These are phyloP conservation scores for Entomortierella parvispora DNA, from an alignment of 192 early-diverging fungal species.

Conservation along the genomic window DNA sequence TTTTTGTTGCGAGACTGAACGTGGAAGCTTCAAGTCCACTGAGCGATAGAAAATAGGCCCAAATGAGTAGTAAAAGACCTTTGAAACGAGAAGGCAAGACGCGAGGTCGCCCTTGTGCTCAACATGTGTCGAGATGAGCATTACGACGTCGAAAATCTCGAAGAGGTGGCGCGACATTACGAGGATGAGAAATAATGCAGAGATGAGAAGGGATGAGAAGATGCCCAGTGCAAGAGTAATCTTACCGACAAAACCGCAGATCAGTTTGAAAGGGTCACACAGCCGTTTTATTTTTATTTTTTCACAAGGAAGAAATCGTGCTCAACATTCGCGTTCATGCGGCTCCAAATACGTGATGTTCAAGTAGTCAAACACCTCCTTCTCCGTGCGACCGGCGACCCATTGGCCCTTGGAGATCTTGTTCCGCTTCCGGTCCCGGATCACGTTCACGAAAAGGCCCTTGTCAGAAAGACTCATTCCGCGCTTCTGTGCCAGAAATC, in stretches of 20 bases:
- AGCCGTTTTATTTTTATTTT: not conserved
- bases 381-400: conserved; percentile 50
- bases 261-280: not conserved
- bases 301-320: not conserved
- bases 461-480: conserved; percentile 51
- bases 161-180: not conserved
- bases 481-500: conserved; percentile 47
- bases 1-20: too few relatives aligned
- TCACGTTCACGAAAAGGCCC: conserved; percentile 44
- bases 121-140: too few relatives aligned
- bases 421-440: conserved; percentile 28
- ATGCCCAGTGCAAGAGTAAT: too few relatives aligned
- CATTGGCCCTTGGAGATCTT: conserved; percentile 36
- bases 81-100: too few relatives aligned
- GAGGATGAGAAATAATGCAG: too few relatives aligned
- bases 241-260: too few relatives aligned
- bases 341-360: conserved; percentile 45
- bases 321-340: conserved; percentile 45
- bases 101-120: too few relatives aligned
- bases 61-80: too few relatives aligned
- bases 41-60: too few relatives aligned
- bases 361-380: conserved; percentile 50
- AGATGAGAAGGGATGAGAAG: too few relatives aligned
- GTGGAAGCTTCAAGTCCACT: too few relatives aligned
- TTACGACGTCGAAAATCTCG: too few relatives aligned